Evolutionary conservation across 2,329 filamentous ascomycete species (phyloP), one percentile per base, ranked within the genome.

Genomic region (Aspergillus flavus): DNA sequence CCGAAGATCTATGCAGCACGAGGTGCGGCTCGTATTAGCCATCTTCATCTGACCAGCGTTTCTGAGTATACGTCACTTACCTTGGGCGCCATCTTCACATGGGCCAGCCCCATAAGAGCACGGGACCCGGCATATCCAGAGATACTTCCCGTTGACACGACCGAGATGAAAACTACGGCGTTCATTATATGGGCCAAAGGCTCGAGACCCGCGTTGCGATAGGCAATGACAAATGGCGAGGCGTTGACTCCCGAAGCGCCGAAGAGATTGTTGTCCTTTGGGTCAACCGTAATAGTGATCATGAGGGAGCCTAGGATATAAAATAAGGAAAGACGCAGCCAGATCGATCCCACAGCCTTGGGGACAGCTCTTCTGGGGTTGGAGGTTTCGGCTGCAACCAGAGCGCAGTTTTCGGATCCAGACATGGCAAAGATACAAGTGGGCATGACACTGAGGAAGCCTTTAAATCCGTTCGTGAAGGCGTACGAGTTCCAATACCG

Each of bases 181-280:
- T 84, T 83, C 75, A 83, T 83, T 58, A 83, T 79, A 61, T 83
- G 79, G 0, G 82, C 81, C 14, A 82, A 66, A 3, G 73, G 74
- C 12, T 67, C 66, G 4, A 83, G 68, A 1, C 77, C 77, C 0
- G 79, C 77, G 36, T 81, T 74, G 9, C 74, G 72, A 57, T 80
- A 82, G 23, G 81, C 81, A 54, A 83, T 71, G 11, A 72, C 71
- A 30, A 82, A 83, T 0, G 82, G 82, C 7, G 78, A 81, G 6
- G 80, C 78, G 50, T 82, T 81, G 32, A 78, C 79, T 7, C 79
- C 81, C 0, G 64, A 62, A 5, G 69, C 73, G 10, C 80, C 81
- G 58, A 83, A 82, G 11, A 83, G 74, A 36, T 80, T 71, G 0
- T 58, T 36, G 61, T 83, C 75, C 4, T 71, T 60, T 0, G 81